Evolutionary conservation across 2,329 filamentous ascomycete species (phyloP).

Genomic region (Claviceps pusilla): DNA sequence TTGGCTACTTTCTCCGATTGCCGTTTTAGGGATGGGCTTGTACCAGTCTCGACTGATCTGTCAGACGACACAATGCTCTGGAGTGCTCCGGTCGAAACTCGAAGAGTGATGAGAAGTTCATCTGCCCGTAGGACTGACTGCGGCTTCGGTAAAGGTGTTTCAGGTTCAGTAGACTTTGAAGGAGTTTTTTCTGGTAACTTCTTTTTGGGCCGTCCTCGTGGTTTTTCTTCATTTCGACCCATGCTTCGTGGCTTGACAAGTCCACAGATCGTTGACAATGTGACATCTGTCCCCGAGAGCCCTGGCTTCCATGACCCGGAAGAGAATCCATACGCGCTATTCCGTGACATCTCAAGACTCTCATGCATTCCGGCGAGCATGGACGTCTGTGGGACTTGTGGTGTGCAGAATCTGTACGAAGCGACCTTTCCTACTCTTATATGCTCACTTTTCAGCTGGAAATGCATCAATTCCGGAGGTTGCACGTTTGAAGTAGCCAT

Average conservation of each 20-base stretch:
- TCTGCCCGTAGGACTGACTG: background rate
- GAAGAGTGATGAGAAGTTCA: conserved; percentile 1
- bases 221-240: background rate
- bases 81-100: conserved; percentile 1
- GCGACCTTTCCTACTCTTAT: conserved; percentile 22
- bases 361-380: background rate
- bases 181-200: background rate
- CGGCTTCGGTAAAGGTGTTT: background rate
- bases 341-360: conserved; percentile 3
- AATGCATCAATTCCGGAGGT: conserved; percentile 17
- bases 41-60: background rate
- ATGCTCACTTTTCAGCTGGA: conserved; percentile 22
- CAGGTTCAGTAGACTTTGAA: background rate
- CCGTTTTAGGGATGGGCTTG: background rate
- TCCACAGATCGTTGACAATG: conserved; percentile 1
- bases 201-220: conserved; percentile 1
- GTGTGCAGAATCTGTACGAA: conserved; percentile 19
- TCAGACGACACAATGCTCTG: background rate
- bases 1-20: background rate
- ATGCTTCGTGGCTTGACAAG: background rate
- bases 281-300: background rate
- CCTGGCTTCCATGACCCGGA: background rate
- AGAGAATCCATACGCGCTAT: conserved; percentile 5
- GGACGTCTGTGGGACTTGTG: background rate
- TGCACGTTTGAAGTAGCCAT: conserved; percentile 19